Base-by-base conservation (phyloP, 2,329 filamentous ascomycete species). In the Calonectria pteridis region DNA sequence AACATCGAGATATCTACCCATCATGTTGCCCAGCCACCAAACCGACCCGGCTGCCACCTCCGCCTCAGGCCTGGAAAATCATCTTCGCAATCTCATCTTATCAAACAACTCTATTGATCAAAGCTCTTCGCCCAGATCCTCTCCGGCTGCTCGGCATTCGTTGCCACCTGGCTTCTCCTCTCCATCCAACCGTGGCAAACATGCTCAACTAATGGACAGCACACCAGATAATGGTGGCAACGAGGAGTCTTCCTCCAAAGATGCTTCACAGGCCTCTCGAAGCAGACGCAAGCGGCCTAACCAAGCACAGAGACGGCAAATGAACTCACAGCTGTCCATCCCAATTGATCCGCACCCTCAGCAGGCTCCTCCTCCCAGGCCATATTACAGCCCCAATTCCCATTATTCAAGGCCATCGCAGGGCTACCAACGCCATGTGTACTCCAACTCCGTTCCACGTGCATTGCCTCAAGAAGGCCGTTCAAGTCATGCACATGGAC, bases 291-390 rank as follows among this genome's bases (percentile, higher is more conserved):
- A 88, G 77, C 89, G 91, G 28, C 88, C 86, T 3, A 93, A 93
- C 73, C 91, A 93, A 79, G 91, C 91, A 1, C 90, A 93, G 77
- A 87, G 91, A 63, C 88, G 91, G 28, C 90, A 92, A 78, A 91
- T 92, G 89, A 91, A 87, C 70, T 87, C 90, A 6, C 89, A 92
- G 75, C 78, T 92, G 23, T 87, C 89, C 0, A 88, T 92, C 58
- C 87, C 90, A 6, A 86, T 92, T 66, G 89, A 91, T 73, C 82
- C 86, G 16, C 86, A 86, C n/a, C 79, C 83, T 23, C 82, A 84
- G 20, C 77, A 80, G 66, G 73, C 80, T 23, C 76, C 81, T 20
- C 72, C 82, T 53, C 79, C 79, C 29, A 80, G 82, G 33, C 75
- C 81, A 18, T 81, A 83, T 73, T 78, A 78, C 28, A 83, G 81